Conservation (phyloP, 352 stramenopile species). For the Phytophthora fragariaefolia region DNA sequence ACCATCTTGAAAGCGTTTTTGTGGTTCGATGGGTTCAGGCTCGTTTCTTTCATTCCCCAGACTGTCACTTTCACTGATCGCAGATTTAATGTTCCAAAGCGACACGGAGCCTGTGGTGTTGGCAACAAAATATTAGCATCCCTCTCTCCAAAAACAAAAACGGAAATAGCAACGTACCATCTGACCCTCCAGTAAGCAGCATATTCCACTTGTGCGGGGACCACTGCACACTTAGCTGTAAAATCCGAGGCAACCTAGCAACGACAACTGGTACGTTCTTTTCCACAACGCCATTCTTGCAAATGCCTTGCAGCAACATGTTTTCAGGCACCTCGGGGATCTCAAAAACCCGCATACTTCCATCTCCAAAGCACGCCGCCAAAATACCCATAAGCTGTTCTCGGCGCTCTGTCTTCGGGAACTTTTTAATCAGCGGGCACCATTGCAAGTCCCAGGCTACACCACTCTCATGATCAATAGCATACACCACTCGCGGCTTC, state of each 20-base stretch:
- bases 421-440: conserved; percentile 60
- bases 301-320: conserved; percentile 34
- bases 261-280: conserved; percentile 53
- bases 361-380: conserved; percentile 78
- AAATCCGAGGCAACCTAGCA: conserved; percentile 48
- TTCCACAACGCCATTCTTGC: conserved; percentile 45
- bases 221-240: conserved; percentile 80
- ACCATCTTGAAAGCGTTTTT: conserved; percentile 86
- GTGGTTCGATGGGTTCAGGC: conserved; percentile 57
- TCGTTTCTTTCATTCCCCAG: not conserved
- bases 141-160: not conserved
- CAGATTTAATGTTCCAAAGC: conserved; percentile 79
- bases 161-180: conserved; percentile 46
- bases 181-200: conserved; percentile 81
- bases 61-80: conserved; percentile 15
- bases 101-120: conserved; percentile 63
- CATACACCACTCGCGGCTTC: conserved; percentile 69
- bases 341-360: conserved; percentile 73
- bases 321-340: conserved; percentile 55
- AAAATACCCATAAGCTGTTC: conserved; percentile 63
- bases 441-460: conserved; percentile 87
- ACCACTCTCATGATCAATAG: conserved; percentile 77
- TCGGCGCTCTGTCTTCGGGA: conserved; percentile 29
- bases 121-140: conserved; percentile 17
- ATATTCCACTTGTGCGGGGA: conserved; percentile 72